These are phyloP conservation scores for Trypanosoma caninum DNA, from an alignment of 208 protist species.

Conservation along the genomic window DNA sequence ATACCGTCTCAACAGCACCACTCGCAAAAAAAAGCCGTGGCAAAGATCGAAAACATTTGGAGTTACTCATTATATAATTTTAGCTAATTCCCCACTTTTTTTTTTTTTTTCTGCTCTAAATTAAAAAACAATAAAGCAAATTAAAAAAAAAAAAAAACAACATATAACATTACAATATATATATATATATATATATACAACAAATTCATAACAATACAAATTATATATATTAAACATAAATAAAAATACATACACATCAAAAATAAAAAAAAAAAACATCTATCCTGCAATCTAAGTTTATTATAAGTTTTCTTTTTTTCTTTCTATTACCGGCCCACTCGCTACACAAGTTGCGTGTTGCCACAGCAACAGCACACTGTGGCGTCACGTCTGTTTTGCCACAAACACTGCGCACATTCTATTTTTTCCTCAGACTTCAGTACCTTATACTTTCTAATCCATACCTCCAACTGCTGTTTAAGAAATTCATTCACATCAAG, in stretches of 20 bases:
- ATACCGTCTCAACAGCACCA: constrained; percentile 3
- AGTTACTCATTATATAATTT: background rate
- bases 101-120: background rate
- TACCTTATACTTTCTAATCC: constrained; percentile 56
- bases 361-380: constrained; percentile 65
- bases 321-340: too few species aligned
- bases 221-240: background rate
- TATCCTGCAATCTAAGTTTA: too few species aligned
- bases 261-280: background rate
- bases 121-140: constrained; percentile 6
- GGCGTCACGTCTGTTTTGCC: constrained; percentile 46
- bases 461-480: constrained; percentile 39
- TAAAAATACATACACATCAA: background rate
- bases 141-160: too few species aligned
- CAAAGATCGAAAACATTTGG: background rate
- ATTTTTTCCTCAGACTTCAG: constrained; percentile 54
- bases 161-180: too few species aligned
- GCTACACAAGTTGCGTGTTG: constrained; percentile 31
- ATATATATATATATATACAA: too few species aligned
- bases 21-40: background rate
- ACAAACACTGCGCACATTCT: constrained; percentile 71
- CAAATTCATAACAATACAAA: background rate
- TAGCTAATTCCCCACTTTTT: too few species aligned
- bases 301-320: too few species aligned
- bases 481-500: constrained; percentile 61